Evolutionary conservation across 179 eudicot species (phyloP).

Genomic region (Sideroxylon spinosum): DNA sequence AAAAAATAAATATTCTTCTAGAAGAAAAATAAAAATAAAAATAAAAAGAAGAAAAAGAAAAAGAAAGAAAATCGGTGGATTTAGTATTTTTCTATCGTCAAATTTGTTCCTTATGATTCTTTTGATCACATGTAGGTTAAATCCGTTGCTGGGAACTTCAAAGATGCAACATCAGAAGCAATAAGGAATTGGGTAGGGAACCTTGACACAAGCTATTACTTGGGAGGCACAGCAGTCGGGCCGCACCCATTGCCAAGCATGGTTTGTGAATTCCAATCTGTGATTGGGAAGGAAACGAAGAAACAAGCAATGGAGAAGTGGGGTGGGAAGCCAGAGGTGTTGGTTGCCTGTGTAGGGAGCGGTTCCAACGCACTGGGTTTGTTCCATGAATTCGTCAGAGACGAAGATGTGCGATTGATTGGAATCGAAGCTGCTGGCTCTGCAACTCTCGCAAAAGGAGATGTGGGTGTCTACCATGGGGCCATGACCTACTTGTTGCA

Average conservation of each 20-base stretch:
- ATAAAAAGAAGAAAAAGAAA: too few relatives aligned
- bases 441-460: conserved; percentile 67
- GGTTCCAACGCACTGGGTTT: conserved; percentile 60
- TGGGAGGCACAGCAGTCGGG: conserved; percentile 70
- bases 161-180: conserved; percentile 85
- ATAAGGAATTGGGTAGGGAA: conserved; percentile 71
- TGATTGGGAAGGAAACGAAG: conserved; percentile 85
- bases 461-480: conserved; percentile 83
- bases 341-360: conserved; percentile 84
- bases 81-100: too few relatives aligned
- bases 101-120: not conserved
- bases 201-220: conserved; percentile 60
- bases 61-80: too few relatives aligned
- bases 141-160: conserved; percentile 32
- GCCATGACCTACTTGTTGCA: conserved; percentile 84
- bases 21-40: too few relatives aligned
- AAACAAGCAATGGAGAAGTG: conserved; percentile 84
- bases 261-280: conserved; percentile 76
- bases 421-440: conserved; percentile 92
- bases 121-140: conserved; percentile 23
- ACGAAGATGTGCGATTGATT: conserved; percentile 60
- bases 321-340: conserved; percentile 90
- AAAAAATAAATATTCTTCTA: too few relatives aligned
- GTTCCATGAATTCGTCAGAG: conserved; percentile 60
- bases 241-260: conserved; percentile 90